Conservation (phyloP, 805 yeast genomes). For the Myxozyma nipponensis region DNA sequence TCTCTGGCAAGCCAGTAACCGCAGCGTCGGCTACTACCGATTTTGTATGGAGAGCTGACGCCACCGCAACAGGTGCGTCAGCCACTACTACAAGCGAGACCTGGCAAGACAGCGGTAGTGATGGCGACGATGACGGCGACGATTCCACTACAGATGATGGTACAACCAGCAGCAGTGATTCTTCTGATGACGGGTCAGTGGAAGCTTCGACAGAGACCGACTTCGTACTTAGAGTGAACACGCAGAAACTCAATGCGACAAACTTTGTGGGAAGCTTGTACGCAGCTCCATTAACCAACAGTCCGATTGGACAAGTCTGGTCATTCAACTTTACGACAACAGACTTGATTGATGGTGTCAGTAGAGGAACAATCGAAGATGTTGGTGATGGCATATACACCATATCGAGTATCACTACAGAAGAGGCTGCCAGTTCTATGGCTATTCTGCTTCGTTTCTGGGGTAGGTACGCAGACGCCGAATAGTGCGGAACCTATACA, state of each 20-base stretch:
- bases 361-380: conserved; percentile 12
- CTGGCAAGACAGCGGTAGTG: not conserved
- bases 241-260: conserved; percentile 11
- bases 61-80: not conserved
- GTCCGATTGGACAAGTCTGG: conserved; percentile 23
- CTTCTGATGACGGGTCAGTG: not conserved
- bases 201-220: not conserved
- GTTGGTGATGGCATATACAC: conserved; percentile 7
- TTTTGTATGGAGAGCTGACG: not conserved
- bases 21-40: conserved; percentile 2
- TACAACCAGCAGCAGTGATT: not conserved
- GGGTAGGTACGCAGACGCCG: conserved; percentile 11
- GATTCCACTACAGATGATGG: not conserved
- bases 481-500: not conserved
- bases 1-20: not conserved
- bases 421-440: conserved; percentile 22
- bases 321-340: conserved; percentile 13
- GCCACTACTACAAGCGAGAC: not conserved
- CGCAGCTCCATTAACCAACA: conserved; percentile 22
- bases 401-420: conserved; percentile 13
- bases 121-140: not conserved
- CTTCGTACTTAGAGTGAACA: conserved; percentile 6
- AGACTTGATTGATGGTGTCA: conserved; percentile 8
- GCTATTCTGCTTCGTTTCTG: conserved; percentile 15
- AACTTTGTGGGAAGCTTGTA: conserved; percentile 18